These are phyloP conservation scores for Graphium sp. DNA, from an alignment of 2,329 filamentous ascomycete species.

Conservation along the genomic window DNA sequence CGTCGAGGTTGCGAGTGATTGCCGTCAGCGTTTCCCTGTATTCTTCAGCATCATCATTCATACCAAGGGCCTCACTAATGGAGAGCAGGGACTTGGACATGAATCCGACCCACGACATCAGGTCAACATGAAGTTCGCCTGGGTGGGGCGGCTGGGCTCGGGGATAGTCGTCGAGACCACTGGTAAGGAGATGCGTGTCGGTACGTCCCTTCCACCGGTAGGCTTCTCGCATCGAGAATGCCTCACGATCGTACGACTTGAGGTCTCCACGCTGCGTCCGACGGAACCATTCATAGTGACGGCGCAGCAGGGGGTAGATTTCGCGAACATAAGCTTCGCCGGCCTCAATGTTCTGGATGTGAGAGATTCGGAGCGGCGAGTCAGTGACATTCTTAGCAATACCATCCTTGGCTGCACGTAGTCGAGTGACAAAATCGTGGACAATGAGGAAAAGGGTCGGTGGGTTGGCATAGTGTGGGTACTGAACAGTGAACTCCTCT, in stretches of 20 bases:
- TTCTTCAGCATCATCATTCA: slow-evolving; percentile 58
- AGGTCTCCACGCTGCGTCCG: slow-evolving; percentile 82
- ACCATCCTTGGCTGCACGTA: slow-evolving; percentile 27
- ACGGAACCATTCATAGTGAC: slow-evolving; percentile 90
- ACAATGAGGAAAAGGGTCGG: slow-evolving; percentile 87
- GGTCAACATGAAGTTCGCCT: slow-evolving; percentile 85
- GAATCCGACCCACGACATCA: slow-evolving; percentile 95
- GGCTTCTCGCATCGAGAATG: slow-evolving; percentile 76
- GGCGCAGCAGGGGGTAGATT: slow-evolving; percentile 74
- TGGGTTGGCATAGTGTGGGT: slow-evolving; percentile 94
- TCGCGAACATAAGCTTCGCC: slow-evolving; percentile 55
- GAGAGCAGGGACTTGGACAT: slow-evolving; percentile 77
- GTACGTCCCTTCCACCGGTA: slow-evolving; percentile 93
- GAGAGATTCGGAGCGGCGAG: slow-evolving; percentile 11
- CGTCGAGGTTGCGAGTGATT: slow-evolving; percentile 73
- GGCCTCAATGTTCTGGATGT: slow-evolving; percentile 50
- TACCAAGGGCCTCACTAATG: slow-evolving; percentile 59
- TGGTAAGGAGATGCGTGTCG: slow-evolving; percentile 73
- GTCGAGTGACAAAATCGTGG: slow-evolving; percentile 66
- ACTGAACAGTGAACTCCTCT: slow-evolving; percentile 81
- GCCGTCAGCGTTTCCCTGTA: slow-evolving; percentile 57
- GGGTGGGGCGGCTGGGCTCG: slow-evolving; percentile 86
- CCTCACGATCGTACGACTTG: slow-evolving; percentile 77
- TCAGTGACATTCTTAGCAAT: slow-evolving; percentile 13
- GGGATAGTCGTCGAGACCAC: slow-evolving; percentile 91